A percentile compares a stretch with the other conserved stretches of the same genome.
Conservation (phyloP, 2,329 filamentous ascomycete species). For the Aspergillus eucalypticola region DNA sequence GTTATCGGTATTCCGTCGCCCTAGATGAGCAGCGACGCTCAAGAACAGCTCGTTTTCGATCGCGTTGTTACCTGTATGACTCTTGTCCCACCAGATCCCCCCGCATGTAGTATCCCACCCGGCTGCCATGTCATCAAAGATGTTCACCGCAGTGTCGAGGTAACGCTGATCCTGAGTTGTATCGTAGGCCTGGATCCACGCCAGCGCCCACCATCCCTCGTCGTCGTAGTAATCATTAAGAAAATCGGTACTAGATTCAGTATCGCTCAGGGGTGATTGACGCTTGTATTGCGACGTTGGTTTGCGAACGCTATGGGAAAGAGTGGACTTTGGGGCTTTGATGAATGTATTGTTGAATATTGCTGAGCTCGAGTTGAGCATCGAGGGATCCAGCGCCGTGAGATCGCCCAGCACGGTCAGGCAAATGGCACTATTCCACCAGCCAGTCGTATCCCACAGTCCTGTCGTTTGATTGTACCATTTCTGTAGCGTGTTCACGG, state of each 20-base stretch:
- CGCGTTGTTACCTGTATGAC: not conserved
- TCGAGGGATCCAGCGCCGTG: not conserved
- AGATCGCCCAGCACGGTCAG: constrained; percentile 3
- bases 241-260: not conserved
- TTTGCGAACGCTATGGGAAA: not conserved
- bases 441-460: constrained; percentile 1
- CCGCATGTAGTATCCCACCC: constrained; percentile 1
- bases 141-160: not conserved
- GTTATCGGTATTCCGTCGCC: not conserved
- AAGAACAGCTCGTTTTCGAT: constrained; percentile 7
- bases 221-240: constrained; percentile 6
- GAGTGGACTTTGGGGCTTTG: not conserved
- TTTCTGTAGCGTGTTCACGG: not conserved
- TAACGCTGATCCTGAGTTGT: not conserved
- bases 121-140: not conserved
- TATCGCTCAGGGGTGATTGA: not conserved
- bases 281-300: not conserved
- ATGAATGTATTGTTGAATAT: not conserved
- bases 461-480: constrained; percentile 3
- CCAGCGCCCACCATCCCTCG: constrained; percentile 6
- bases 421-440: constrained; percentile 9
- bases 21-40: constrained; percentile 4
- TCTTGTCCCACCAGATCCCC: constrained; percentile 1
- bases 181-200: constrained; percentile 4
- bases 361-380: not conserved